These are phyloP conservation scores for Penicillium sp. DNA, from an alignment of 2,329 filamentous ascomycete genomes.

Conservation along the genomic window DNA sequence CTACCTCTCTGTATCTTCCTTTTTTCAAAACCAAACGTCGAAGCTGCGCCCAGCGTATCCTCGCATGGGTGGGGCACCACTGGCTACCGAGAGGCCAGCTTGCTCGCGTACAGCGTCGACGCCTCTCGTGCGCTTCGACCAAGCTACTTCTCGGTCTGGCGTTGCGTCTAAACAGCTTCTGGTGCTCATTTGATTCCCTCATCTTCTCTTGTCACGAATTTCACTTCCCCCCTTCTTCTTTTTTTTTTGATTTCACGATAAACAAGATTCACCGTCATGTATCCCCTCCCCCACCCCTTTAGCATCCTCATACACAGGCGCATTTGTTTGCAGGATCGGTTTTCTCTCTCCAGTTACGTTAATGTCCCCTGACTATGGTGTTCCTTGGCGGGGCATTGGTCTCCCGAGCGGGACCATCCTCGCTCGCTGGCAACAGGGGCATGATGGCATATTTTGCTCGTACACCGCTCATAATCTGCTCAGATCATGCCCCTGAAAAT, in stretches of 20 bases:
- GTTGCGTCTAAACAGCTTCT: slow-evolving; percentile 1
- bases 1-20: neutral
- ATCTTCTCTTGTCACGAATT: slow-evolving; percentile 19
- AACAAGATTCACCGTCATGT: slow-evolving; percentile 51
- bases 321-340: slow-evolving; percentile 35
- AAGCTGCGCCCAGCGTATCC: slow-evolving; percentile 2
- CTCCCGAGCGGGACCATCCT: slow-evolving; percentile 9
- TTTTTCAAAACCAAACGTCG: neutral
- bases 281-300: slow-evolving; percentile 36
- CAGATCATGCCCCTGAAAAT: slow-evolving; percentile 13
- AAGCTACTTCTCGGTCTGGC: neutral
- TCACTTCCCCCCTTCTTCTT: slow-evolving; percentile 9
- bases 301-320: slow-evolving; percentile 45
- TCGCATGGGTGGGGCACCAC: neutral
- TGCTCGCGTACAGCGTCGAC: neutral
- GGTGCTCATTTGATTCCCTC: slow-evolving; percentile 12
- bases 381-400: slow-evolving; percentile 15
- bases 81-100: neutral
- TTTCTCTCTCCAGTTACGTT: slow-evolving; percentile 24
- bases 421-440: slow-evolving; percentile 15
- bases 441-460: slow-evolving; percentile 7
- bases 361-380: slow-evolving; percentile 20
- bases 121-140: neutral
- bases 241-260: slow-evolving; percentile 41
- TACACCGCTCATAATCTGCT: slow-evolving; percentile 8